phyloP scores from a whole-genome alignment of 345 rosid genomes.

The Populus tremula region DNA sequence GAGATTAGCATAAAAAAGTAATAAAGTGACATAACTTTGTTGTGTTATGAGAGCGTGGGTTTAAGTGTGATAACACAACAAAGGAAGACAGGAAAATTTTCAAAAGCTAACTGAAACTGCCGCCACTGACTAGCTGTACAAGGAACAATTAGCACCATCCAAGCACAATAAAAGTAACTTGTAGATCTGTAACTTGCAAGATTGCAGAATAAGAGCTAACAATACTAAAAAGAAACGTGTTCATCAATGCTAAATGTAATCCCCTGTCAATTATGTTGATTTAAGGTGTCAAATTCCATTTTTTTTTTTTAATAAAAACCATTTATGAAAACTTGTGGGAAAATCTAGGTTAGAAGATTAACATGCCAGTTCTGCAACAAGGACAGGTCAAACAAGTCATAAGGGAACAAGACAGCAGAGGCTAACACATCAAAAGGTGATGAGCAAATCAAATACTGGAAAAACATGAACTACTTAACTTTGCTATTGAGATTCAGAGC shows the following conservation, averaged over 20 bases:
- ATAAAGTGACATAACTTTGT: constrained; percentile 3
- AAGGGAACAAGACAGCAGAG: not conserved
- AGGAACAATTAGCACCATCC: not conserved
- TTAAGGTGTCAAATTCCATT: not conserved
- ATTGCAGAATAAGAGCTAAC: not conserved
- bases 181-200: not conserved
- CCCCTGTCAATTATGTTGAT: not conserved
- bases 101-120: not conserved
- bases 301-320: too few relatives aligned
- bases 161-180: not conserved
- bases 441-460: not conserved
- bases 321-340: not conserved
- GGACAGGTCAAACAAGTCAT: not conserved
- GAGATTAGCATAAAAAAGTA: not conserved
- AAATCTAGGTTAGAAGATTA: not conserved
- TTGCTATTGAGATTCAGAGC: not conserved
- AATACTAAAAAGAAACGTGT: not conserved
- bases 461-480: not conserved
- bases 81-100: not conserved
- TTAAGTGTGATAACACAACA: not conserved
- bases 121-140: not conserved
- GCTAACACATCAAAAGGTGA: not conserved
- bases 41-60: too few relatives aligned
- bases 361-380: not conserved
- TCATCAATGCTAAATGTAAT: not conserved